Conservation (phyloP, 2,329 filamentous ascomycete species). For the Fusarium fracticaudum region DNA sequence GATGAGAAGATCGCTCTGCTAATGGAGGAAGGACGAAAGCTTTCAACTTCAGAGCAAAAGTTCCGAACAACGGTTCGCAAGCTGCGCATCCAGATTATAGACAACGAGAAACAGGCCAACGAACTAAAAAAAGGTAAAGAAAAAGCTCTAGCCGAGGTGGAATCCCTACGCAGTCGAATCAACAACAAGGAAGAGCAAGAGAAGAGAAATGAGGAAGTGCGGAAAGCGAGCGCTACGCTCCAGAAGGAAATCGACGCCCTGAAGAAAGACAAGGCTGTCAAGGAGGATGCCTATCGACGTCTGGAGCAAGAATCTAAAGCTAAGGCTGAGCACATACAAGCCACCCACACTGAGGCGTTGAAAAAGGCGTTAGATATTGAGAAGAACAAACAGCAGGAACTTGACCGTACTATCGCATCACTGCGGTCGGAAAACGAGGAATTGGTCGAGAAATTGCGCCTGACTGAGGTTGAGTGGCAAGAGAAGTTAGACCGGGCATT, state of each 20-base stretch:
- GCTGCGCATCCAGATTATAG: slow-evolving; percentile 71
- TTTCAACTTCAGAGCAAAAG: slow-evolving; percentile 87
- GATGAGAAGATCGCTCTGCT: slow-evolving; percentile 89
- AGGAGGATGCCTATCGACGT: slow-evolving; percentile 72
- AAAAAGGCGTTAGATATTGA: slow-evolving; percentile 73
- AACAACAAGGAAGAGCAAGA: slow-evolving; percentile 63
- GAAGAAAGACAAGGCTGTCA: slow-evolving; percentile 64
- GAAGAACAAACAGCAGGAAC: slow-evolving; percentile 65
- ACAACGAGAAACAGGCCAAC: slow-evolving; percentile 71
- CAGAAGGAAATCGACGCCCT: slow-evolving; percentile 50
- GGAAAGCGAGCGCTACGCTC: slow-evolving; percentile 63
- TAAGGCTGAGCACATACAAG: slow-evolving; percentile 70
- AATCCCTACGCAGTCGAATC: slow-evolving; percentile 57
- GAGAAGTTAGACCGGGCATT: slow-evolving; percentile 78
- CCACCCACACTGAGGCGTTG: slow-evolving; percentile 72
- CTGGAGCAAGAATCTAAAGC: slow-evolving; percentile 76
- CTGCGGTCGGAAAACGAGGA: slow-evolving; percentile 84
- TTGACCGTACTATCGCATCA: slow-evolving; percentile 68
- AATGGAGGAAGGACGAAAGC: slow-evolving; percentile 90
- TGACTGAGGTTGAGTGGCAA: slow-evolving; percentile 75
- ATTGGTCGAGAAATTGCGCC: slow-evolving; percentile 73
- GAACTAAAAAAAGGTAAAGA: slow-evolving; percentile 69
- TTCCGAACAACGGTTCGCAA: slow-evolving; percentile 86
- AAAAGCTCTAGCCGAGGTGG: slow-evolving; percentile 63
- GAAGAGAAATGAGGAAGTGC: slow-evolving; percentile 60